Conservation (phyloP, 2,329 filamentous ascomycete species). For the Clonostachys sp. region DNA sequence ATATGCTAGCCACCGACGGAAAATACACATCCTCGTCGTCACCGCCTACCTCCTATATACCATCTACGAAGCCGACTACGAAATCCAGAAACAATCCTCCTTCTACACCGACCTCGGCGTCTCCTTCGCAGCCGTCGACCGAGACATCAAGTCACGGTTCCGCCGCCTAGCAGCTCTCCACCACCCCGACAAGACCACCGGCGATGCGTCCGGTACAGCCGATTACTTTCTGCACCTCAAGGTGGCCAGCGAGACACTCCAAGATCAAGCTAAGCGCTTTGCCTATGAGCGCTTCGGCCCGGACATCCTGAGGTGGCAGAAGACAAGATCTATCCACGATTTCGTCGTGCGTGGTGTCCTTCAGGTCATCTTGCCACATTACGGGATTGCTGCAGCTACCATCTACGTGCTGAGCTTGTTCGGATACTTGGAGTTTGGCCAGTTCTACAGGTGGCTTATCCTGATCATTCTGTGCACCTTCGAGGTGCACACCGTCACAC, state of each 20-base stretch:
- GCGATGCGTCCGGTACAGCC: constrained; percentile 20
- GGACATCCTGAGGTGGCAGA: constrained; percentile 60
- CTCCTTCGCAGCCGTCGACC: constrained; percentile 62
- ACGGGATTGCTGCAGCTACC: constrained; percentile 49
- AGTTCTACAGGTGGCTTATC: constrained; percentile 61
- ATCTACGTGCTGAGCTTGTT: constrained; percentile 59
- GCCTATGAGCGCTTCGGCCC: constrained; percentile 89
- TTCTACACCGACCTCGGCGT: constrained; percentile 79
- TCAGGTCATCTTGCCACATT: constrained; percentile 56
- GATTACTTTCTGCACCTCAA: constrained; percentile 76
- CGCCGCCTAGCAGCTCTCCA: constrained; percentile 65
- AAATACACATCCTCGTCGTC: constrained; percentile 81
- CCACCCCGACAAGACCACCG: constrained; percentile 80
- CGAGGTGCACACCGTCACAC: constrained; percentile 52
- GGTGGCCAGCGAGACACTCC: constrained; percentile 74
- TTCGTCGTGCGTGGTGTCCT: constrained; percentile 63
- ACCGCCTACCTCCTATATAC: constrained; percentile 84
- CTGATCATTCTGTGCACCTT: constrained; percentile 48
- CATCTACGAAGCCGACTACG: constrained; percentile 85
- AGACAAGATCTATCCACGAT: constrained; percentile 66
- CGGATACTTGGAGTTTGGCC: constrained; percentile 64
- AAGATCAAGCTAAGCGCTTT: constrained; percentile 73
- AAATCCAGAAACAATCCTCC: constrained; percentile 65
- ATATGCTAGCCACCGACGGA: constrained; percentile 69
- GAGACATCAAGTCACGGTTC: constrained; percentile 79